These are phyloP conservation scores for Hypericum perforatum DNA, from an alignment of 345 rosid genomes.

Conservation along the genomic window DNA sequence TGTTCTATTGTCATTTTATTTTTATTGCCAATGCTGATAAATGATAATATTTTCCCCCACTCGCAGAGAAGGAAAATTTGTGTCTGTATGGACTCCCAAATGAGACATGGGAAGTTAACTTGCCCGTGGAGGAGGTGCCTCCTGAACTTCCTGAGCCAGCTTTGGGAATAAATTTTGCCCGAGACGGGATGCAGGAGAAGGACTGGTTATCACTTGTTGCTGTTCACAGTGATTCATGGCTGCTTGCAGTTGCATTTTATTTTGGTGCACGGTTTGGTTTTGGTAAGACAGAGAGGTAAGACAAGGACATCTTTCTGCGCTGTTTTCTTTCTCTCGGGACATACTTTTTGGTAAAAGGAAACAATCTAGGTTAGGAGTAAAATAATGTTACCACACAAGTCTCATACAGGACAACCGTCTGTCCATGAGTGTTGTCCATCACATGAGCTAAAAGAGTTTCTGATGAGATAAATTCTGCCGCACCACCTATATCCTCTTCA, in stretches of 20 bases:
- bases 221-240: slow-evolving; percentile 98
- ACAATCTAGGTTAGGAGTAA: too few species aligned
- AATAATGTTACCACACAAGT: too few species aligned
- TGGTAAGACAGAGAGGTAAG: slow-evolving; percentile 95
- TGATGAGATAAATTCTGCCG: too few species aligned
- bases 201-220: slow-evolving; percentile 98
- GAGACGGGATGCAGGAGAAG: slow-evolving; percentile 98
- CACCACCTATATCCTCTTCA: too few species aligned
- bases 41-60: slow-evolving; percentile 1
- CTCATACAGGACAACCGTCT: too few species aligned
- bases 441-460: too few species aligned
- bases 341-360: too few species aligned
- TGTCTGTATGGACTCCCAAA: slow-evolving; percentile 94
- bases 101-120: slow-evolving; percentile 95
- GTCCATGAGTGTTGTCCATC: too few species aligned
- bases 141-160: slow-evolving; percentile 99
- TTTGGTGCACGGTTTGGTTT: slow-evolving; percentile 99
- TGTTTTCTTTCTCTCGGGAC: too few species aligned
- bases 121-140: slow-evolving; percentile 99
- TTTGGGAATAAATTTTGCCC: slow-evolving; percentile 88
- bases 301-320: slow-evolving; percentile 3
- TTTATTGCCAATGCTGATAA: too few species aligned
- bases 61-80: slow-evolving; percentile 96
- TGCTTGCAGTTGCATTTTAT: slow-evolving; percentile 94
- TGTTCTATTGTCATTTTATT: too few species aligned